Conservation (phyloP, 2,329 filamentous ascomycete genomes). For the Botrytis cinerea region DNA sequence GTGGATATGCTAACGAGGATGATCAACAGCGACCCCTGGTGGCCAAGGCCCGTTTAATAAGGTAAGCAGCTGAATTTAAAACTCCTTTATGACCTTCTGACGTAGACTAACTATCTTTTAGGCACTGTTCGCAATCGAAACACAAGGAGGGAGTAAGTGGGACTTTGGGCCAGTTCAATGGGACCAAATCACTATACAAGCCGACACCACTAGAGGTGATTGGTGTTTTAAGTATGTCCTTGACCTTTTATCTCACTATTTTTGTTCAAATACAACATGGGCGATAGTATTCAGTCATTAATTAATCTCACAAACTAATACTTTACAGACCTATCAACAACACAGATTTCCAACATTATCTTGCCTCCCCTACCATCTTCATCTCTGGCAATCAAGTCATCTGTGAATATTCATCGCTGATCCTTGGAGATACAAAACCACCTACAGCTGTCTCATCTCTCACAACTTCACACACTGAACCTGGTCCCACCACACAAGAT, state of each 20-base stretch:
- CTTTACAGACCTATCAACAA: not conserved
- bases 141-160: slow-evolving; percentile 2
- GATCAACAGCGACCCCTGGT: not conserved
- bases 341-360: not conserved
- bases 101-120: not conserved
- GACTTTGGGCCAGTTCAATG: slow-evolving; percentile 14
- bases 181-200: slow-evolving; percentile 7
- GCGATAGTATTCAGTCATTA: not conserved
- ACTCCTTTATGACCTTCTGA: too few relatives aligned
- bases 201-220: slow-evolving; percentile 2
- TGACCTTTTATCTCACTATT: not conserved
- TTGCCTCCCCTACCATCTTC: not conserved
- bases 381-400: not conserved
- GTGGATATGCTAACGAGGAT: not conserved
- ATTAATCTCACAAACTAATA: not conserved
- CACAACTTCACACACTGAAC: not conserved
- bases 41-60: slow-evolving; percentile 1
- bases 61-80: not conserved
- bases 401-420: slow-evolving; percentile 3
- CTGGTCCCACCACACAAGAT: not conserved
- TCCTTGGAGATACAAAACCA: not conserved
- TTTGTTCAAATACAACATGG: not conserved
- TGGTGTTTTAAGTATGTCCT: not conserved
- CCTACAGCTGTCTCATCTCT: too few relatives aligned
- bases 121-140: slow-evolving; percentile 7